Evolutionary conservation across 331 rosid species (phyloP), one percentile per base, ranked within the genome.

Genomic region (Malus hybrid): DNA sequence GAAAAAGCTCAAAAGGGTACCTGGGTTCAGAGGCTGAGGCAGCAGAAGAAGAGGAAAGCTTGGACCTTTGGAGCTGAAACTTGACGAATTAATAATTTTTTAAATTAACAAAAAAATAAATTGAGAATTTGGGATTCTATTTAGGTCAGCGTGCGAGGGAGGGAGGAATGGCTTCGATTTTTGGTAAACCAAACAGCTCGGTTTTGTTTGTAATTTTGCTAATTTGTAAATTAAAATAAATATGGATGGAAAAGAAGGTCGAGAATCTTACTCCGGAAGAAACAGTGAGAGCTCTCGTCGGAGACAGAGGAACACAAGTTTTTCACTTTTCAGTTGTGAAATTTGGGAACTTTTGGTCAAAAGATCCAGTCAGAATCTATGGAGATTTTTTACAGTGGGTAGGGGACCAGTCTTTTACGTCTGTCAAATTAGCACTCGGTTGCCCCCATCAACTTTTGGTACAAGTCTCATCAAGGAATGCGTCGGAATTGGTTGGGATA

Each of bases 111-210:
- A 55, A 20, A 59, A 75, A 24, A 42, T 69, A 72, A 7, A 34
- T 32, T 60, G 18, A 19, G 61, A 27, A 10, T 39, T 16, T 73
- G 5, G 76, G 67, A 27, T 34, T 73, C 34, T 20, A 42, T 42
- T 39, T 56, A 57, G 55, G 76, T 39, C 42, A 60, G 76, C 76
- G 76, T 72, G 67, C 52, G 67, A 72, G 54, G 29, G 48, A 42
- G 48, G 1, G 14, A 42, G 48, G 48, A 57, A 56, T 12, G 14
- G 76, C 39, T 59, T 73, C 28, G 68, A 36, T 60, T 72, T 72
- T 15, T 42, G 68, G 27, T 73, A 16, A 55, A 63, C 13, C 48
- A 42, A 42, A 71, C 36, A 10, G 32, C 29, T 56, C 19, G 10
- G 61, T 16, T 28, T 9, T 69, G 74, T 29, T 71, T 60, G 48